Base-by-base conservation (phyloP, 768 basidiomycete species). In the Lactarius sanguifluus region DNA sequence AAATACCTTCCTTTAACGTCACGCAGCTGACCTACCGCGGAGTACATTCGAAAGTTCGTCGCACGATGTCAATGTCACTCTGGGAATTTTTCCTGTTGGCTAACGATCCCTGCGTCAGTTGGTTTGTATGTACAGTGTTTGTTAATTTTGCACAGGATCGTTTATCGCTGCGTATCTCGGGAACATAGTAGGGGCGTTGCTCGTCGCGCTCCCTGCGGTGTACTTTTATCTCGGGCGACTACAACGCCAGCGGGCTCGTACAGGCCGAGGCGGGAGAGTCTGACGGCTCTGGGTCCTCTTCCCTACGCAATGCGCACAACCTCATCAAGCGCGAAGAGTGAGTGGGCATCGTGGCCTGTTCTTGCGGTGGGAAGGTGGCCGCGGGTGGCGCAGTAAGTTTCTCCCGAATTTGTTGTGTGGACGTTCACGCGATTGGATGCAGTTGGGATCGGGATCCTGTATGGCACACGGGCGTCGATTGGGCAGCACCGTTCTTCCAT, bases 31-130 rank as follows among this genome's bases (percentile, higher is more conserved):
- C 84, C 5, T n/a, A 76, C 77, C 16, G 83, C 77, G 4, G 76
- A 80, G 34, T 90, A 91, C 72, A 89, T 91, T 73, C 77, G 79
- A 72, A 91, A 90, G 87, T 89, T 68, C 71, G 83, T 74, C 18
- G 20, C 30, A 36, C 30, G 20, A 25, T 18, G 38, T 20, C 32
- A 13, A 10, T 4, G 45, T 47, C 45, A n/a, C 47, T 50, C 9
- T 50, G 13, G 47, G 47, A 50, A 23, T 6, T 15, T 23, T 13
- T 13, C 25, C 36, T n/a, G 12, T 38, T 38, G 47, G 50, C 50
- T 52, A 25, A 52, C 50, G 23, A 28, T 23, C 47, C 47, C 45
- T 6, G 32, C 32, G 32, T 32, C 32, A n/a, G 32, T 30, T 41
- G 41, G 41, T 41, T 18, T 41, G 41, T 40, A 6, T 16, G 38